Conservation (phyloP, 2,329 filamentous ascomycete genomes). For the Botrytis sinoallii region DNA sequence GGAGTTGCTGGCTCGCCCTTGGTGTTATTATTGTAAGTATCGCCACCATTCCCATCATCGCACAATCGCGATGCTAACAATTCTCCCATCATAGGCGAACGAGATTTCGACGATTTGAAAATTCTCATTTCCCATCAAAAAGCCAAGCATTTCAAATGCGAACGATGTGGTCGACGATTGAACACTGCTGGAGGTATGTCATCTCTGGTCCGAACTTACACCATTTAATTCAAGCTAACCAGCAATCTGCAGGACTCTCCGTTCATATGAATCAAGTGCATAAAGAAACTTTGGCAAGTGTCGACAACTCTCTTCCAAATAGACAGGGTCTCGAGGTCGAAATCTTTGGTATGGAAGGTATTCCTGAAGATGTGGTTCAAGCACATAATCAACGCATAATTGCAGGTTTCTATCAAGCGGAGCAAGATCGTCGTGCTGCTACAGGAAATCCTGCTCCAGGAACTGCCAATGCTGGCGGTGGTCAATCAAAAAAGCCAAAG, state of each 20-base stretch:
- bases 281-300: constrained; percentile 82
- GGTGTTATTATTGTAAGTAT: constrained; percentile 90
- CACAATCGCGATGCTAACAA: background rate
- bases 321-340: constrained; percentile 84
- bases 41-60: constrained; percentile 7
- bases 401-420: constrained; percentile 78
- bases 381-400: constrained; percentile 85
- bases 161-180: constrained; percentile 79
- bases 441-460: constrained; percentile 82
- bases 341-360: constrained; percentile 98
- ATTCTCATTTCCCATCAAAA: constrained; percentile 97
- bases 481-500: constrained; percentile 67
- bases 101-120: constrained; percentile 96
- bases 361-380: constrained; percentile 79
- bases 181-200: constrained; percentile 88
- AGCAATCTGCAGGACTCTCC: constrained; percentile 64
- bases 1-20: constrained; percentile 81
- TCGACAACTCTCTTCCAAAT: constrained; percentile 90
- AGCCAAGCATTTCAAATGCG: constrained; percentile 99
- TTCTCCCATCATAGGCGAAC: constrained; percentile 62
- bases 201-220: background rate
- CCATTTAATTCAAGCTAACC: constrained; percentile 12
- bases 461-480: constrained; percentile 49
- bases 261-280: constrained; percentile 99
- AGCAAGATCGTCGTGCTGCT: constrained; percentile 74